A percentile compares a stretch with the other conserved stretches of the same genome.
Evolutionary conservation across 345 rosid genomes (phyloP).

Genomic region (Stellera chamaejasme): DNA sequence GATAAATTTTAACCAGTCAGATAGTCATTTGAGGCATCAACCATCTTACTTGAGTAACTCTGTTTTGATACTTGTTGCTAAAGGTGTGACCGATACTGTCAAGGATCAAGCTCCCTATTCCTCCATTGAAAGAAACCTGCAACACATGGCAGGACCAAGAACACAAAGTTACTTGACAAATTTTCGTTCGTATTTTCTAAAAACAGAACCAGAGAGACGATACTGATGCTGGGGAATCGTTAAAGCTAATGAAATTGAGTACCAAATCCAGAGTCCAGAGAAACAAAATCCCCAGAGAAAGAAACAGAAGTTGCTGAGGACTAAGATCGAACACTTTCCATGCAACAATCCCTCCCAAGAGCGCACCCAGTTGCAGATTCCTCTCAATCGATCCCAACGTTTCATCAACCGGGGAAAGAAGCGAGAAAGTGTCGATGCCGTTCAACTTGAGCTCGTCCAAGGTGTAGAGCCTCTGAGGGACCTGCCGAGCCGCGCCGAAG

Average conservation of each 20-base stretch:
- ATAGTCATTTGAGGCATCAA: no score
- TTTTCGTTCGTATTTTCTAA: no score
- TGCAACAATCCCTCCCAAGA: conserved; percentile 52
- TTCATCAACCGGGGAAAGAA: conserved; percentile 70
- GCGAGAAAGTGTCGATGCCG: conserved; percentile 60
- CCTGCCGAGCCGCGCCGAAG: conserved; percentile 76
- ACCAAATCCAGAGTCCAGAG: conserved; percentile 76
- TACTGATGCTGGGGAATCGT: no score
- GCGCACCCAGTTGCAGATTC: conserved; percentile 56
- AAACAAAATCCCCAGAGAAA: conserved; percentile 60
- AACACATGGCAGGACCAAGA: not conserved
- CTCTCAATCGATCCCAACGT: conserved; percentile 80
- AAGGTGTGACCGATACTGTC: conserved; percentile 80
- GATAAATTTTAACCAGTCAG: no score
- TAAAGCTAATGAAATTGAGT: conserved; percentile 12
- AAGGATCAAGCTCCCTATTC: conserved; percentile 69
- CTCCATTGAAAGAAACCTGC: conserved; percentile 83
- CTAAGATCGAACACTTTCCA: conserved; percentile 51
- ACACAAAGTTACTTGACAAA: no score
- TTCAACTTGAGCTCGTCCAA: conserved; percentile 79
- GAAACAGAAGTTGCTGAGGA: conserved; percentile 50
- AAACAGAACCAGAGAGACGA: no score
- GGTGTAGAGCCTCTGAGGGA: conserved; percentile 83
- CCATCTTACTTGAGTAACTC: conserved; percentile 64
- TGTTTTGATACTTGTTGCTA: conserved; percentile 66